Evolutionary conservation across 2,329 filamentous ascomycete species (phyloP).

Genomic region (Westerdykella sp.): DNA sequence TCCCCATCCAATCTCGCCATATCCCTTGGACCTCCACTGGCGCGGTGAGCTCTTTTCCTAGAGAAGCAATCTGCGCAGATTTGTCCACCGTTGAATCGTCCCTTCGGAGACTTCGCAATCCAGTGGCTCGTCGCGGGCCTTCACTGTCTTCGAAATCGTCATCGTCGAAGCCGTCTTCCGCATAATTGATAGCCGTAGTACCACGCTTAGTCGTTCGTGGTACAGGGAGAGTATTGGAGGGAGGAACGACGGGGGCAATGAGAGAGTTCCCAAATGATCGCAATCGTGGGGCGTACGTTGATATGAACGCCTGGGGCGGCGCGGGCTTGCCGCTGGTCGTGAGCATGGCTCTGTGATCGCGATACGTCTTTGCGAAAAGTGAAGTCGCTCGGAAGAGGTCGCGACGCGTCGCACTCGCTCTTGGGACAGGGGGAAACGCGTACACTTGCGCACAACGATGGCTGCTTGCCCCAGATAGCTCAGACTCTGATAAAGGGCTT

Average conservation of each 20-base stretch:
- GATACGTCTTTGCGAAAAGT: conserved; percentile 15
- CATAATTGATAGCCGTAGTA: conserved; percentile 95
- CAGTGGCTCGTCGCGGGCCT: conserved; percentile 65
- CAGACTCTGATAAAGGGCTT: too few species aligned
- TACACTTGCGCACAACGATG: too few species aligned
- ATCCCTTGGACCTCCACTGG: conserved; percentile 85
- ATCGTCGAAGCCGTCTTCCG: conserved; percentile 88
- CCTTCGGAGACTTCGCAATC: conserved; percentile 72
- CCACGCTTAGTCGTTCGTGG: conserved; percentile 93
- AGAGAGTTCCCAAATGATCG: conserved; percentile 89
- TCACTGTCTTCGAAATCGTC: conserved; percentile 72
- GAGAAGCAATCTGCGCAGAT: conserved; percentile 63
- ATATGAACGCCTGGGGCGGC: conserved; percentile 79
- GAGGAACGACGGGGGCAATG: conserved; percentile 74
- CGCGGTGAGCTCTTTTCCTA: conserved; percentile 72
- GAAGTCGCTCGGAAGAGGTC: conserved; percentile 26
- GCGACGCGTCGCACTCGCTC: conserved; percentile 25
- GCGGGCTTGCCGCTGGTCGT: conserved; percentile 38
- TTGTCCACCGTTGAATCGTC: conserved; percentile 58
- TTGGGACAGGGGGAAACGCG: too few species aligned
- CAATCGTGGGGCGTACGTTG: conserved; percentile 84
- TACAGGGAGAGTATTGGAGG: conserved; percentile 59
- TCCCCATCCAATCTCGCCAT: conserved; percentile 93
- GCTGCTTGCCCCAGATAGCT: too few species aligned
- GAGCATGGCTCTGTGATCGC: conserved; percentile 29